phyloP scores from a whole-genome alignment of 352 stramenopile species.

The Phytophthora quininea region DNA sequence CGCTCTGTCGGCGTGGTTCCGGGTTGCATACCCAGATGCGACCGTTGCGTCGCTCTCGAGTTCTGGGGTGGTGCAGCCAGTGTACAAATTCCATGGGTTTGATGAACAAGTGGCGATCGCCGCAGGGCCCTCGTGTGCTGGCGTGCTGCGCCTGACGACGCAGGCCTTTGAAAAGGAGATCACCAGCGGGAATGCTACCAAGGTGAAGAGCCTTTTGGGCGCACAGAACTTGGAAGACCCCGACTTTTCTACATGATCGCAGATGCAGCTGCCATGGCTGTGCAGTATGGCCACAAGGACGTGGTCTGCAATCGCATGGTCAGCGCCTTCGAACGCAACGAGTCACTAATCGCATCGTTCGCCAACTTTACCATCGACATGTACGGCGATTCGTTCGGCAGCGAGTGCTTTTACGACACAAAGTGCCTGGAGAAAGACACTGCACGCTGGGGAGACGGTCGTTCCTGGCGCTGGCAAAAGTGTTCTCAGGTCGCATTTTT shows the following conservation, averaged over 20 bases:
- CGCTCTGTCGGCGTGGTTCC: constrained; percentile 82
- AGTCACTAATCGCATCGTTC: constrained; percentile 66
- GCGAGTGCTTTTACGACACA: constrained; percentile 86
- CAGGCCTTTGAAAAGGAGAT: constrained; percentile 73
- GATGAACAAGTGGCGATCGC: constrained; percentile 80
- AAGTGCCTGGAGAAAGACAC: constrained; percentile 59
- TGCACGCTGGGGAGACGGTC: constrained; percentile 68
- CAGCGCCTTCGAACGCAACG: constrained; percentile 51
- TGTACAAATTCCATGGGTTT: constrained; percentile 85
- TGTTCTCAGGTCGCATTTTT: constrained; percentile 89
- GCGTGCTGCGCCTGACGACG: constrained; percentile 68
- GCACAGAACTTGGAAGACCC: constrained; percentile 57
- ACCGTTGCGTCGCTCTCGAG: constrained; percentile 77
- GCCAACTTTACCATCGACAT: constrained; percentile 82
- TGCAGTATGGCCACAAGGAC: constrained; percentile 89
- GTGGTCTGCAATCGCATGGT: constrained; percentile 72
- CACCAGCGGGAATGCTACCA: constrained; percentile 47
- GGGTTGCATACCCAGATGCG: constrained; percentile 78
- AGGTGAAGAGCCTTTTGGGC: constrained; percentile 70
- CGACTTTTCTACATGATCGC: constrained; percentile 93
- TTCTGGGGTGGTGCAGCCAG: constrained; percentile 80
- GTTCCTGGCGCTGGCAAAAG: constrained; percentile 90
- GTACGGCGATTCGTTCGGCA: constrained; percentile 81
- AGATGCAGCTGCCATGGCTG: constrained; percentile 85
- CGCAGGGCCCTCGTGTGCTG: constrained; percentile 58